These are phyloP conservation scores for Westerdykella aurantiaca DNA, from an alignment of 2,329 filamentous ascomycete species.

Conservation along the genomic window DNA sequence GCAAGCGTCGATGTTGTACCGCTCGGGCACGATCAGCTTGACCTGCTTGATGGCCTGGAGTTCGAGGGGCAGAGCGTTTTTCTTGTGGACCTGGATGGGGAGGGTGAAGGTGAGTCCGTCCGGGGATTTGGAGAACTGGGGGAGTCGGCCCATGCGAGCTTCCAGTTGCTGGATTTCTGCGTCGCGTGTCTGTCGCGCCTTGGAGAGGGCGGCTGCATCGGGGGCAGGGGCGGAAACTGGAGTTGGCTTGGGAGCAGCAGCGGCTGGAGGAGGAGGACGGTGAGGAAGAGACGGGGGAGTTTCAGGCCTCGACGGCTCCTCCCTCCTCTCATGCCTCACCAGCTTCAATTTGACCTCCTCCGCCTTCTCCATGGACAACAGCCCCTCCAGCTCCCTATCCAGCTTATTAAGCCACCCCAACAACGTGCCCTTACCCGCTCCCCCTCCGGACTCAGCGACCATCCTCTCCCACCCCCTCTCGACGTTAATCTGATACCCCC, in stretches of 20 bases:
- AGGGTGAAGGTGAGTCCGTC: conserved; percentile 67
- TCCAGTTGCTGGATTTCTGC: conserved; percentile 68
- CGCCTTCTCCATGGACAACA: conserved; percentile 62
- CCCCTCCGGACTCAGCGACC: conserved; percentile 33
- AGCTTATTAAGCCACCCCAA: conserved; percentile 62
- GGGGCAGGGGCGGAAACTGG: no score
- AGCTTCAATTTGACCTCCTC: conserved; percentile 11
- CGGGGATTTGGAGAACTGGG: conserved; percentile 60
- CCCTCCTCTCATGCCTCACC: no score
- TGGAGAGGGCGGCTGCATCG: conserved; percentile 29
- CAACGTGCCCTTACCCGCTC: conserved; percentile 32
- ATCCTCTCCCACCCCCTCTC: conserved; percentile 67
- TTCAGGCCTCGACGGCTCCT: no score
- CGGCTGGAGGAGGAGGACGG: no score
- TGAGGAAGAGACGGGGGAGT: no score
- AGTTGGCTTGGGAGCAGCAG: no score
- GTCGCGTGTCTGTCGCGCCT: conserved; percentile 59
- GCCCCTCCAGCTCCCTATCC: conserved; percentile 65
- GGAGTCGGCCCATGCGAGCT: conserved; percentile 63
- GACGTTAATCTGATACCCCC: conserved; percentile 69
- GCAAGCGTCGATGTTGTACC: conserved; percentile 67
- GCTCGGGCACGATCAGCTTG: conserved; percentile 61
- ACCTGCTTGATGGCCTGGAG: conserved; percentile 59
- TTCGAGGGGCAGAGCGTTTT: conserved; percentile 54
- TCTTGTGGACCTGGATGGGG: conserved; percentile 61